Base-by-base conservation (phyloP, 1,284 basidiomycete genomes). In the Hemileia vastatrix region DNA sequence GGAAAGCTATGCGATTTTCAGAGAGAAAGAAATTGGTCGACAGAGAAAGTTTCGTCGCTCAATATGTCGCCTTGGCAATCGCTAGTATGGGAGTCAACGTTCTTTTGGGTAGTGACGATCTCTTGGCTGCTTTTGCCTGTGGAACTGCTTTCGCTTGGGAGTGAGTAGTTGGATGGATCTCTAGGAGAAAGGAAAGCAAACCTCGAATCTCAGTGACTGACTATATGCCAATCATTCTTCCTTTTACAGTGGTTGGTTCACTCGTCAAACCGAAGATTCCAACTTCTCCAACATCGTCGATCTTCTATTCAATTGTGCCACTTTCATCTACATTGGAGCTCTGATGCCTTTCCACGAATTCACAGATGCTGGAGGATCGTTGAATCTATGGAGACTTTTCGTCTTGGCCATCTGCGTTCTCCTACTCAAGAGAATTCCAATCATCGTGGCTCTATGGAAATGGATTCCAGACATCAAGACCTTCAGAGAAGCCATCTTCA, bases 71-170 rank as follows among this genome's bases (percentile, higher is more conserved):
- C 45, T 66, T 76, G 23, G 72, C 74, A 23, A 63, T 76, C 32
- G 69, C 70, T 33, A 74, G 71, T 54, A 74, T 75, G 71, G 74
- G 74, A 21, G 67, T 75, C 59, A 73, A 71, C 31, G 69, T 74
- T 11, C 57, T 76, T 21, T 64, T 75, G 9, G 74, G 74, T 23
- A 73, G 70, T 27, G 54, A 55, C 4, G 54, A 55, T 23, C 43
- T 55, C 40, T 15, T 55, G 19, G 54, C 73, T 19, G 74, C 74
- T 0, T 76, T 76, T 54, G 74, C 74, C 6, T 75, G 73, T 54
- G 74, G 74, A 31, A 74, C 74, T 13, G 74, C 74, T 6, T 76
- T 76, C 58, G 74, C 73, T n/a, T 76, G 74, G 74, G 74, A 75
- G 52, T 72, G 73, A 50, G 48, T 40, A 40, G 36, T 40, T 9